Percentiles rank a stretch among this genome's conserved stretches.
phyloP scores from a whole-genome alignment of 2,329 filamentous ascomycete genomes.

The Pseudogymnoascus sp. region DNA sequence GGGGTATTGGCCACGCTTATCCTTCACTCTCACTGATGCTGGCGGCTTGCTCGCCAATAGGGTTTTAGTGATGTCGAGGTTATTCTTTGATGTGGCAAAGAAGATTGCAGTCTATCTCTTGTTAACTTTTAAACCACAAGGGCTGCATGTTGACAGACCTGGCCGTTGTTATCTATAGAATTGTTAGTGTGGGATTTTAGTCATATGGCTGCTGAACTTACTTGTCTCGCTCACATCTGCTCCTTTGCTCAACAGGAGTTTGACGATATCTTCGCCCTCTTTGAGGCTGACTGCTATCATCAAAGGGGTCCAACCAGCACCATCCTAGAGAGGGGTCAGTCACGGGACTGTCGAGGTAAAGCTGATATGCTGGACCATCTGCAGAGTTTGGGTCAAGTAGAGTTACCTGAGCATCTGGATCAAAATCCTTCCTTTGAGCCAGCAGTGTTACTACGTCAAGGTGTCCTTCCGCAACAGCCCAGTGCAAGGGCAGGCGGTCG shows the following conservation, averaged over 20 bases:
- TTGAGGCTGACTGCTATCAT: slow-evolving; percentile 75
- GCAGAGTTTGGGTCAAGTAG: not conserved
- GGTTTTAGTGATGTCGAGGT: slow-evolving; percentile 69
- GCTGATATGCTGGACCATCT: not conserved
- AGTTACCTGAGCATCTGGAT: slow-evolving; percentile 68
- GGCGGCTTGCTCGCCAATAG: slow-evolving; percentile 62
- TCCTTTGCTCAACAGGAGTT: slow-evolving; percentile 57
- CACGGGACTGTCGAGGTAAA: not conserved
- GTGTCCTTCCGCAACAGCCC: slow-evolving; percentile 81
- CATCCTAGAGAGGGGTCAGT: slow-evolving; percentile 45
- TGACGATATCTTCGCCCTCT: slow-evolving; percentile 60
- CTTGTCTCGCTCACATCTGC: slow-evolving; percentile 70
- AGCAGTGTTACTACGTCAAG: slow-evolving; percentile 66
- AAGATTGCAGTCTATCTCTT: slow-evolving; percentile 68
- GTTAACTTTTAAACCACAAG: slow-evolving; percentile 3
- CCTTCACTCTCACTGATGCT: slow-evolving; percentile 71
- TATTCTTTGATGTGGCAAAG: slow-evolving; percentile 83
- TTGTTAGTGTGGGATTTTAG: not conserved
- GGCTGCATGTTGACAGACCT: slow-evolving; percentile 35
- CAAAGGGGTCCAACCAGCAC: slow-evolving; percentile 71
- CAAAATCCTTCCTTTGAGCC: slow-evolving; percentile 62
- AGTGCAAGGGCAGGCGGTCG: slow-evolving; percentile 84
- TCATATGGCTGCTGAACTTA: slow-evolving; percentile 24
- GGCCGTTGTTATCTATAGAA: slow-evolving; percentile 52
- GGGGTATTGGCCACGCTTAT: slow-evolving; percentile 80